A percentile compares a stretch with the other conserved stretches of the same genome.
phyloP scores from a whole-genome alignment of 371 early-diverging fungal genomes.

The Pancytospora epiphaga region DNA sequence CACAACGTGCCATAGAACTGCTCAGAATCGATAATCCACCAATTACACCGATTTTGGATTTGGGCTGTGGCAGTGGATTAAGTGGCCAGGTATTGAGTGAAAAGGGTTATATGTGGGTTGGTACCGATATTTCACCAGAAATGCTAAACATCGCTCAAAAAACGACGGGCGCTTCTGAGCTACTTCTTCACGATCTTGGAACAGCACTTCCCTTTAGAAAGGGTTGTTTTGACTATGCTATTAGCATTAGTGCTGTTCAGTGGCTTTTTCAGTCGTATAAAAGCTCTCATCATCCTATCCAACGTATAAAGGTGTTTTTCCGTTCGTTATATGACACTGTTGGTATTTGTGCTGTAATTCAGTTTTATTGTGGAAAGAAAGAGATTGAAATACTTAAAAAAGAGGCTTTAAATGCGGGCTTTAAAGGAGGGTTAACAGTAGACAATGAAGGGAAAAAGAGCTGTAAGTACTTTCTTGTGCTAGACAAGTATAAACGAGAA shows the following conservation, averaged over 20 bases:
- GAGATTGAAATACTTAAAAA: slow-evolving; percentile 82
- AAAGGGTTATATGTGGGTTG: slow-evolving; percentile 82
- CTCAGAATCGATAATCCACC: slow-evolving; percentile 30
- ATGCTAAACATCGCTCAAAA: slow-evolving; percentile 66
- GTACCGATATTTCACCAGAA: slow-evolving; percentile 79
- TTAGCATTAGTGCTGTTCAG: slow-evolving; percentile 90
- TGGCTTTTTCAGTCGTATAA: slow-evolving; percentile 96
- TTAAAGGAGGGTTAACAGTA: slow-evolving; percentile 84
- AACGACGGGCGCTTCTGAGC: slow-evolving; percentile 34
- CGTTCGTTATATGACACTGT: slow-evolving; percentile 75
- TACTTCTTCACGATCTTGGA: slow-evolving; percentile 74
- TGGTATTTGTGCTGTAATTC: slow-evolving; percentile 80
- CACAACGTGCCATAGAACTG: slow-evolving; percentile 54
- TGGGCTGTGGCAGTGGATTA: slow-evolving; percentile 88
- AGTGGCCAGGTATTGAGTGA: slow-evolving; percentile 84
- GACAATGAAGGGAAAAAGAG: slow-evolving; percentile 91
- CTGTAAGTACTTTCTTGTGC: slow-evolving; percentile 81
- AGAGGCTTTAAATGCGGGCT: slow-evolving; percentile 75
- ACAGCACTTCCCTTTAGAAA: slow-evolving; percentile 83
- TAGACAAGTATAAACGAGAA: slow-evolving; percentile 52
- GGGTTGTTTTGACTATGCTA: slow-evolving; percentile 88
- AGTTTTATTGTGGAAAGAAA: slow-evolving; percentile 88
- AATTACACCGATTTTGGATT: slow-evolving; percentile 67
- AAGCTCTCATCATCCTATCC: slow-evolving; percentile 68
- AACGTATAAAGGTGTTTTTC: slow-evolving; percentile 77